phyloP scores from a whole-genome alignment of 495 filamentous ascomycete species.

The Hypomontagnella monticulosa region DNA sequence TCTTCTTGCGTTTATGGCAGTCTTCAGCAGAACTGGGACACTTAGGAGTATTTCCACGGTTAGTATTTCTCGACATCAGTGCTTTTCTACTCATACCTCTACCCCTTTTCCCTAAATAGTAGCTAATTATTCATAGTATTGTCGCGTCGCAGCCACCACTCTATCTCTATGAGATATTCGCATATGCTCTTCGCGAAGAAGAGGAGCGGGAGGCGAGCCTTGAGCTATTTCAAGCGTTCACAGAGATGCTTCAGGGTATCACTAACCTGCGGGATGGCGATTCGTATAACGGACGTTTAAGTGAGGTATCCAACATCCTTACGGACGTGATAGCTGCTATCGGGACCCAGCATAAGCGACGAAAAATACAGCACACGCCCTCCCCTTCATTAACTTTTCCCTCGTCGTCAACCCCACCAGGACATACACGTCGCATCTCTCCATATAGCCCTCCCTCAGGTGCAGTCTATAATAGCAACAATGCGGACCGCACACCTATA shows the following conservation, averaged over 20 bases:
- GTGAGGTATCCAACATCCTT: constrained; percentile 13
- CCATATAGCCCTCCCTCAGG: constrained; percentile 8
- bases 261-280: constrained; percentile 11
- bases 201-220: constrained; percentile 16
- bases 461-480: background rate
- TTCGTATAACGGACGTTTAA: constrained; percentile 15
- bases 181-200: background rate
- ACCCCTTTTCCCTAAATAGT: background rate
- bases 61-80: background rate
- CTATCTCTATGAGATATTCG: constrained; percentile 23
- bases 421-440: background rate
- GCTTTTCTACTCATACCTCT: too few relatives aligned
- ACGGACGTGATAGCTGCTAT: constrained; percentile 11
- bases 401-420: constrained; percentile 5
- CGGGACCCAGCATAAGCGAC: constrained; percentile 13
- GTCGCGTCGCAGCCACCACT: constrained; percentile 30
- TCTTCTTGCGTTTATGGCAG: constrained; percentile 17
- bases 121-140: constrained; percentile 6
- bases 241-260: constrained; percentile 22
- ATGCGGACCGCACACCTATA: constrained; percentile 2
- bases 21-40: constrained; percentile 5
- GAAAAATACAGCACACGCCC: constrained; percentile 13
- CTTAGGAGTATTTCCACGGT: constrained; percentile 26
- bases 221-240: constrained; percentile 20
- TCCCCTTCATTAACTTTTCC: background rate